Evolutionary conservation across 495 filamentous ascomycete genomes (phyloP), one percentile per base, ranked within the genome.

Genomic region (Xylaria acuta): DNA sequence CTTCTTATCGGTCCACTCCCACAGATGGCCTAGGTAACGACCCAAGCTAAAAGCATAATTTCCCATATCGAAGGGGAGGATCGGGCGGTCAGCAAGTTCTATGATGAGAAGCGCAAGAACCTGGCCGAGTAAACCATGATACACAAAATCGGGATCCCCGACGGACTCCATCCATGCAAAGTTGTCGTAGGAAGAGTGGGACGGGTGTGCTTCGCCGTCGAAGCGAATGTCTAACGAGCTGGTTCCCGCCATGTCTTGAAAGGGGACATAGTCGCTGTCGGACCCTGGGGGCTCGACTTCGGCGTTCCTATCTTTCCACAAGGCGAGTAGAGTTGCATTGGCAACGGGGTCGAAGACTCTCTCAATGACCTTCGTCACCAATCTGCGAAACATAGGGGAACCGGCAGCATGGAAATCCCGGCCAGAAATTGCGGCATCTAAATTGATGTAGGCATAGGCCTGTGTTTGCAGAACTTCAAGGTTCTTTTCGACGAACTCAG

Each of bases 401-500:
- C 89, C 95, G 18, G 91, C 82, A 18, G 93, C 96, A 63, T 86
- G 85, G 76, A 99, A 95, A 1, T 89, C 81, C 45, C 83, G 80
- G 20, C 96, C 96, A 8, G 86, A 86, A 12, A 97, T 92, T 40
- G 91, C 95, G n/a, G 90, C 87, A 76, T 95, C 97, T 58, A 99
- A 90, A 78, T 99, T 99, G 72, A 99, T 83, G 79, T 99, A 99
- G 8, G 93, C 95, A 63, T 93, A 87, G 0, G 91, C 93, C 25
- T 94, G 83, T 58, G 84, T 85, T 43, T 89, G 90, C 11, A 98
- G 87, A 83, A 87, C 88, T 0, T 94, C 91, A 0, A 97, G 84
- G 71, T 97, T 92, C 54, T 97, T 93, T 82, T 99, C 96, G 47
- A 98, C 95, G 75, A 93, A 94, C 78, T 99, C 97, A 27, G 97